These are phyloP conservation scores for Geranium rotundifolium DNA, from an alignment of 345 rosid genomes.

Conservation along the genomic window DNA sequence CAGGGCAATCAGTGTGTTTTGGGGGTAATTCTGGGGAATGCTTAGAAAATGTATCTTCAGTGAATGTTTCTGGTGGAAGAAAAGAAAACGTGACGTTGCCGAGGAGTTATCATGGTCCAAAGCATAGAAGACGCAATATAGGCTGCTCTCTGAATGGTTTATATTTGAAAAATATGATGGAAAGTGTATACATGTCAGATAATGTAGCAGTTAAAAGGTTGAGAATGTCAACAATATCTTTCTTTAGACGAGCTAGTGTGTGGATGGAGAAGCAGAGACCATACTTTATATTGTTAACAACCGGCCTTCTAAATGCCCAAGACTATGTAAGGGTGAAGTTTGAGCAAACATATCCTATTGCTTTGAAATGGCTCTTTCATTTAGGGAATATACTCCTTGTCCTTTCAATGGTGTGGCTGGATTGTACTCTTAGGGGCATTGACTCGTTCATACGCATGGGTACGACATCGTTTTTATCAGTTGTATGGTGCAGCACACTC, in stretches of 20 bases:
- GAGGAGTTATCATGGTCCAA: constrained; percentile 21
- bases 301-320: constrained; percentile 27
- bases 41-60: constrained; percentile 21
- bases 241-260: constrained; percentile 31
- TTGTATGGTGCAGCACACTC: constrained; percentile 84
- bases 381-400: constrained; percentile 64
- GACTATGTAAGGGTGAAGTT: constrained; percentile 41
- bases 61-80: constrained; percentile 16
- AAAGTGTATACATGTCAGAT: constrained; percentile 34
- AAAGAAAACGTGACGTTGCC: constrained; percentile 26
- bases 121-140: constrained; percentile 22
- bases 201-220: constrained; percentile 32
- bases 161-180: constrained; percentile 35
- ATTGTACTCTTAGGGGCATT: constrained; percentile 72
- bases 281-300: constrained; percentile 20
- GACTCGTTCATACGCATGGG: constrained; percentile 85
- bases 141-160: constrained; percentile 30
- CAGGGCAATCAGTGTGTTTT: constrained; percentile 24
- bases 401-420: constrained; percentile 73
- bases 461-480: constrained; percentile 70
- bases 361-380: constrained; percentile 53
- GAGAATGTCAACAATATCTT: constrained; percentile 25
- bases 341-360: constrained; percentile 42
- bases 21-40: constrained; percentile 19
- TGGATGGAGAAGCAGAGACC: constrained; percentile 65